Evolutionary conservation across 345 rosid genomes (phyloP), one percentile per base, ranked within the genome.

Genomic region (Citrus medica): DNA sequence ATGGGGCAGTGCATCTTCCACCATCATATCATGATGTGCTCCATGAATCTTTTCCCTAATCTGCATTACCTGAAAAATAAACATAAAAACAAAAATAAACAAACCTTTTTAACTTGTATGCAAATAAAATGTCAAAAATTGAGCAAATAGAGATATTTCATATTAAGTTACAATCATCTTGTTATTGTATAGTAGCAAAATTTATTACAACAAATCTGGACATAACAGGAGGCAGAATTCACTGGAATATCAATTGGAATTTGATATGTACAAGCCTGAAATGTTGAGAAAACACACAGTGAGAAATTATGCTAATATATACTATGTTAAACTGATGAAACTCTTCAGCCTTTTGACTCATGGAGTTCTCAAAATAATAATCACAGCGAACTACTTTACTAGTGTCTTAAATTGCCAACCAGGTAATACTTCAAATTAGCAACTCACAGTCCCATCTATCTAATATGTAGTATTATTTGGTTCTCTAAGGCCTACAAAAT

Each of bases 51-150:
- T 82, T 76, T 86, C 90, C 77, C 67, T 81, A 78, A 82, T 78
- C 85, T 88, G 91, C 74, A 70, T 79, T 60, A 82, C 88, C 95
- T 92, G 88, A 62, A n/a, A n/a, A n/a, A n/a, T n/a, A n/a, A n/a
- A n/a, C n/a, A n/a, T n/a, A 55, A 77, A n/a, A 30, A 37, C 27
- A 81, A 0, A 69, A 32, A 32, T 32, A 32, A 32, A 32, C 0
- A 32, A 32, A 32, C 5, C 33, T 28, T 67, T 76, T 40, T 38
- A 38, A 7, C 10, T 38, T 51, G 78, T 66, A 32, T 46, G 81
- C 75, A 69, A 33, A 32, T 19, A 71, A 68, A 69, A 37, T 66
- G 35, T 71, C 5, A 40, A 70, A 70, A 5, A 10, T 35, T 65
- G 42, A 56, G 42, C 40, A 12, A 25, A 14, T 14, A 66, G 32